Evolutionary conservation across 2,329 filamentous ascomycete genomes (phyloP).

Genomic region (Rachicladosporium sp.): DNA sequence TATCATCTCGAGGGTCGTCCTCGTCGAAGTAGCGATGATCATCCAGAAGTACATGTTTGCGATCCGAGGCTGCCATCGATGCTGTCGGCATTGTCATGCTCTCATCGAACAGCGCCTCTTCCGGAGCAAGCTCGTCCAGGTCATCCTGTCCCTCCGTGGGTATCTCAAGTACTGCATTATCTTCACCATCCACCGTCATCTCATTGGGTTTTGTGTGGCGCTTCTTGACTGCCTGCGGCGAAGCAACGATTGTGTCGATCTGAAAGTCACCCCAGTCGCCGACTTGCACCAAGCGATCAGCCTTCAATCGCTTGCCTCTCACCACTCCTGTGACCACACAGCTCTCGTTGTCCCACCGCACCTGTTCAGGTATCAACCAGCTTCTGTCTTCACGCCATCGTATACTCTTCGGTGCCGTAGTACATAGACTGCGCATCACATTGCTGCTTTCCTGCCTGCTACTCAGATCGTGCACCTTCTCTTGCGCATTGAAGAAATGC

Average conservation of each 20-base stretch:
- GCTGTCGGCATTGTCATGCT: constrained; percentile 34
- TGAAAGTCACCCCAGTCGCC: constrained; percentile 93
- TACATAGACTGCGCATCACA: constrained; percentile 81
- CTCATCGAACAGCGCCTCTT: constrained; percentile 69
- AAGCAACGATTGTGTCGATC: constrained; percentile 74
- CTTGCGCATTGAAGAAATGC: constrained; percentile 85
- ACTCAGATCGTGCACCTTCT: constrained; percentile 82
- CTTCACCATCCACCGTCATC: constrained; percentile 49
- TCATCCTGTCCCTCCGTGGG: constrained; percentile 75
- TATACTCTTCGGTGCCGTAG: constrained; percentile 83
- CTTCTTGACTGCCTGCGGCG: constrained; percentile 49
- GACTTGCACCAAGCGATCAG: constrained; percentile 78
- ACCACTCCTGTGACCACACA: constrained; percentile 63
- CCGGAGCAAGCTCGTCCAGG: constrained; percentile 70
- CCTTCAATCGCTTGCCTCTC: constrained; percentile 74
- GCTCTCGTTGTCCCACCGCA: constrained; percentile 53
- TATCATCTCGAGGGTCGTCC: constrained; percentile 50
- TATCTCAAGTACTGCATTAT: constrained; percentile 40
- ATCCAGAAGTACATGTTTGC: constrained; percentile 82
- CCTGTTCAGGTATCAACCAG: constrained; percentile 83
- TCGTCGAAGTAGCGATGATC: constrained; percentile 98
- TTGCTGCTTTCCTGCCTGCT: constrained; percentile 85
- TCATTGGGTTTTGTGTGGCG: constrained; percentile 40
- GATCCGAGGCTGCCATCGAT: constrained; percentile 36
- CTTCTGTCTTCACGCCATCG: constrained; percentile 89